A percentile compares a stretch with the other conserved stretches of the same genome.
Evolutionary conservation across 176 grass and related monocot genomes (phyloP).

Genomic region (Zizania latifolia): DNA sequence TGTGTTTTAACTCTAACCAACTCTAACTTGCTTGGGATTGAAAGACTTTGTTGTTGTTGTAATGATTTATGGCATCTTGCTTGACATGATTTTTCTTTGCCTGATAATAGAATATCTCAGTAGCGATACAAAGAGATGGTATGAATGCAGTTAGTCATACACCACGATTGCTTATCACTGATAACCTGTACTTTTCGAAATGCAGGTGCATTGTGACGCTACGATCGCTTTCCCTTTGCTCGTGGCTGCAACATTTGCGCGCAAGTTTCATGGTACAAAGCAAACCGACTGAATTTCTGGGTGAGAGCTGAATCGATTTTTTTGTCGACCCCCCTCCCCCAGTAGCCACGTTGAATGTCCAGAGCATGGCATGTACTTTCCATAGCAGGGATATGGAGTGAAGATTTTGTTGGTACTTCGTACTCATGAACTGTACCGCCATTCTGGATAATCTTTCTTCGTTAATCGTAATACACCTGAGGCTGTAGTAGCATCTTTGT

Average conservation of each 20-base stretch:
- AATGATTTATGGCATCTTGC: not conserved
- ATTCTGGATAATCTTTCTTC: not conserved
- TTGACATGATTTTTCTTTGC: not conserved
- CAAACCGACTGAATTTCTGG: not conserved
- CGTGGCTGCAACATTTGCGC: slow-evolving; percentile 74
- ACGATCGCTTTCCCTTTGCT: slow-evolving; percentile 80
- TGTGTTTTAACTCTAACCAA: too few relatives aligned
- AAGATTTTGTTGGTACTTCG: not conserved
- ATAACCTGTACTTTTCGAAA: slow-evolving; percentile 12
- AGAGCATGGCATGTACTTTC: not conserved
- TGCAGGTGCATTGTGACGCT: slow-evolving; percentile 83
- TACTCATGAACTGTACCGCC: not conserved
- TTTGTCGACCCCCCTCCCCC: not conserved
- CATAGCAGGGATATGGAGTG: too few relatives aligned
- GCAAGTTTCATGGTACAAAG: slow-evolving; percentile 29
- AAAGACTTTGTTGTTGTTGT: too few relatives aligned
- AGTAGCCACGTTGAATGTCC: not conserved
- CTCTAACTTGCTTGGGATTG: too few relatives aligned
- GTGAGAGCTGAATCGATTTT: not conserved
- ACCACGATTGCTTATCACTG: not conserved
- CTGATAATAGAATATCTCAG: not conserved
- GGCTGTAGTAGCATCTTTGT: not conserved
- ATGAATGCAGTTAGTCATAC: not conserved
- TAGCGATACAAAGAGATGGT: not conserved
- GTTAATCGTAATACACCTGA: not conserved